Conservation (phyloP, 768 basidiomycete genomes). For the Suillus subaureus region DNA sequence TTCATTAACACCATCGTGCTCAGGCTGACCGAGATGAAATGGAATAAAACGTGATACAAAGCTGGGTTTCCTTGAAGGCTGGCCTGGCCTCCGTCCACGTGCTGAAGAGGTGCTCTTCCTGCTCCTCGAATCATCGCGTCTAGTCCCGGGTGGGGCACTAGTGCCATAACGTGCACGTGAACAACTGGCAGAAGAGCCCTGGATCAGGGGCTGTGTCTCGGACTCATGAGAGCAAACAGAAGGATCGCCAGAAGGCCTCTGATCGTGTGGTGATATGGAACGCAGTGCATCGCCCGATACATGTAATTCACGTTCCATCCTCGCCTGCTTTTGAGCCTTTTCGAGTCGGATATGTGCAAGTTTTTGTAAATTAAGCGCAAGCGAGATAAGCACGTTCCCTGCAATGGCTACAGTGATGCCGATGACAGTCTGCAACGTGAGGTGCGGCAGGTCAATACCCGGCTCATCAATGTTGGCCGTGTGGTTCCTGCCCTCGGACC, state of each 20-base stretch:
- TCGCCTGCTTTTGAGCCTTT: slow-evolving; percentile 30
- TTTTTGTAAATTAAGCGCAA: slow-evolving; percentile 93
- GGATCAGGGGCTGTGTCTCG: slow-evolving; percentile 33
- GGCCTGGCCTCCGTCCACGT: slow-evolving; percentile 17
- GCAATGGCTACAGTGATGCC: slow-evolving; percentile 83
- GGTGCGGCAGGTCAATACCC: slow-evolving; percentile 50
- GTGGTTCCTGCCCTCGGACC: slow-evolving; percentile 12
- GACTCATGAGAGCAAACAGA: neutral
- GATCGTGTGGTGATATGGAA: neutral
- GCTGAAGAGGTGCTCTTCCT: slow-evolving; percentile 24
- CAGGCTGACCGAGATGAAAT: slow-evolving; percentile 17
- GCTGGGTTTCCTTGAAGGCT: slow-evolving; percentile 29
- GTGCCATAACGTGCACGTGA: slow-evolving; percentile 22
- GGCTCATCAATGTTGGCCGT: slow-evolving; percentile 15
- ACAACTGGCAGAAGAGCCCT: neutral
- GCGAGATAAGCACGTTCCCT: slow-evolving; percentile 87
- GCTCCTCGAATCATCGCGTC: slow-evolving; percentile 30
- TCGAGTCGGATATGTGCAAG: slow-evolving; percentile 80
- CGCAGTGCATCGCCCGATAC: neutral
- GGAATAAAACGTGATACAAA: slow-evolving; percentile 41
- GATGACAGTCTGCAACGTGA: slow-evolving; percentile 59
- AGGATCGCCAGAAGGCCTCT: neutral
- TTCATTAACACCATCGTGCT: slow-evolving; percentile 14
- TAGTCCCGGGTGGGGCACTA: slow-evolving; percentile 8
- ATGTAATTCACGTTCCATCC: slow-evolving; percentile 17